These are phyloP conservation scores for Cryphonectria nitschkei DNA, from an alignment of 2,329 filamentous ascomycete genomes.

Conservation along the genomic window DNA sequence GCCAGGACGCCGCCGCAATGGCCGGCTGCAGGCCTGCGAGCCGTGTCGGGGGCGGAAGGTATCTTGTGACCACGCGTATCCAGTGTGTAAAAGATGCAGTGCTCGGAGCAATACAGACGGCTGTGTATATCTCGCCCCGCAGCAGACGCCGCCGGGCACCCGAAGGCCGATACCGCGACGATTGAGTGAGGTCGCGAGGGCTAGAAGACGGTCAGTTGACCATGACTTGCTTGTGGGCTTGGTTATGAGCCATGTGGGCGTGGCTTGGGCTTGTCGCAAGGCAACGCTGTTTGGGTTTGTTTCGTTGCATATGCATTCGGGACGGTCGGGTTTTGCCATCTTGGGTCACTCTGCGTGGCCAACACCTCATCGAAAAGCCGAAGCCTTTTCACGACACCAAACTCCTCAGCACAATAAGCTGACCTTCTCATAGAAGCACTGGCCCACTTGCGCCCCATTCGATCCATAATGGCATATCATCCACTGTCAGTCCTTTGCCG, in stretches of 20 bases:
- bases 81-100: slow-evolving; percentile 44
- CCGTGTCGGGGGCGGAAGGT: slow-evolving; percentile 48
- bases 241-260: background rate
- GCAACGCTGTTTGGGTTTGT: background rate
- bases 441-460: background rate
- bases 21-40: slow-evolving; percentile 36
- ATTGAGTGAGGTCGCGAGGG: background rate
- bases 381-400: background rate
- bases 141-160: slow-evolving; percentile 12
- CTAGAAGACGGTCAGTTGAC: background rate
- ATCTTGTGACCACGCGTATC: slow-evolving; percentile 48
- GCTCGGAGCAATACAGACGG: slow-evolving; percentile 39
- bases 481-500: slow-evolving; percentile 3
- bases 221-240: background rate
- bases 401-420: background rate
- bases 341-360: background rate
- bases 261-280: background rate
- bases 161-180: slow-evolving; percentile 24
- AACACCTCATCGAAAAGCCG: background rate
- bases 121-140: slow-evolving; percentile 42
- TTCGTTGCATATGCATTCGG: background rate
- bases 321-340: no score
- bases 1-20: slow-evolving; percentile 30
- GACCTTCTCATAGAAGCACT: background rate
- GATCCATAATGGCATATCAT: background rate